Evolutionary conservation across 306 rosid species (phyloP), one percentile per base, ranked within the genome.

Genomic region (Senna tora): DNA sequence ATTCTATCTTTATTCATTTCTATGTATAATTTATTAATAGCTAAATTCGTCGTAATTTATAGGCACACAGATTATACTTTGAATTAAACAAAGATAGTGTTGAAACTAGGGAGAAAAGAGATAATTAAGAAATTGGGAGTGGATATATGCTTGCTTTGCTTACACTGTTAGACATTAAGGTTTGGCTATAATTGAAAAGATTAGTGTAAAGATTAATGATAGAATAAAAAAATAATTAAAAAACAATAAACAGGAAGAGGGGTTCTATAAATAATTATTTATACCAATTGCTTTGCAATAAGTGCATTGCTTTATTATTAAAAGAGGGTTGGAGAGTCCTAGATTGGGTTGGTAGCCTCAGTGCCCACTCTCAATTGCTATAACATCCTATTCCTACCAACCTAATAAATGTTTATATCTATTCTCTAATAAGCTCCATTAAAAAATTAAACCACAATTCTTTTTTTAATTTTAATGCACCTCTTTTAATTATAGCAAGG

Each of bases 111-210:
- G 73, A 36, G 32, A 60, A 9, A 60, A 19, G 0, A 45, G 30
- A 39, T 34, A 53, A 67, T 74, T 66, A 47, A 67, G 77, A 74
- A 63, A 70, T 41, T 71, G 65, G 52, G 50, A 62, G 58, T 17
- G 21, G 6, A 72, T 53, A 77, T 79, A 58, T 64, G 76, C 73
- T 84, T 75, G 82, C 82, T 83, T 83, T 36, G 76, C 86, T 76
- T 79, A 77, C 88, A 81, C 80, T 71, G 51, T 75, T 41, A 62
- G 69, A 75, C 58, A 74, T 53, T 64, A 71, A 34, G 41, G 16
- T 67, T 36, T 1, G 39, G 39, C 39, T 36, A 4, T 54, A 10
- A 49, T 55, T 16, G 15, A 49, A 50, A 50, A 67, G 34, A 56
- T 63, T 74, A 33, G 41, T 64, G 54, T 60, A 32, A 61, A 69